These are phyloP conservation scores for Tetrapisispora pingtungensis DNA, from an alignment of 805 yeast genomes.

Conservation along the genomic window DNA sequence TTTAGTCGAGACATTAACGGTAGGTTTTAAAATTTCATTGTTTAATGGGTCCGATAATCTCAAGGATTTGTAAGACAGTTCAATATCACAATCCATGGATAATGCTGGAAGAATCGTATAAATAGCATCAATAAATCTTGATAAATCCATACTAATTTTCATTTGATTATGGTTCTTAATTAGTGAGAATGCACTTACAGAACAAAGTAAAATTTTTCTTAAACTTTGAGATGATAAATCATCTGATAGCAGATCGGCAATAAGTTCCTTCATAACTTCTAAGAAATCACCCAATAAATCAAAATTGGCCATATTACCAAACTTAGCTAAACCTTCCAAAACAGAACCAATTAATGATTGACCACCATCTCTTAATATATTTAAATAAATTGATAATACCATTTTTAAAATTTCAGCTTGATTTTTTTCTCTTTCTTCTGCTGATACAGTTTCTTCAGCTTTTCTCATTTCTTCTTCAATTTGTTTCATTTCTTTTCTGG, in stretches of 20 bases:
- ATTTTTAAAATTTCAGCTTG: conserved; percentile 78
- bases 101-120: conserved; percentile 60
- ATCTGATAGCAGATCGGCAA: conserved; percentile 41
- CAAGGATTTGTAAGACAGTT: conserved; percentile 70
- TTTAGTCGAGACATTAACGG: conserved; percentile 81
- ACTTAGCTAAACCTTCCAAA: conserved; percentile 81
- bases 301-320: conserved; percentile 86
- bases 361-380: conserved; percentile 55
- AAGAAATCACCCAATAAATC: conserved; percentile 89
- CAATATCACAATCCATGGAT: conserved; percentile 73
- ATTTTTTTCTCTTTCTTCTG: conserved; percentile 73
- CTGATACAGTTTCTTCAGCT: conserved; percentile 82
- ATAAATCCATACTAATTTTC: conserved; percentile 70
- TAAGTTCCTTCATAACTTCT: conserved; percentile 77
- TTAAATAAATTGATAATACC: conserved; percentile 64
- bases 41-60: conserved; percentile 71
- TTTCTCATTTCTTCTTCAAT: conserved; percentile 82
- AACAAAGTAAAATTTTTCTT: conserved; percentile 70
- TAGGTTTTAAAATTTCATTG: conserved; percentile 41
- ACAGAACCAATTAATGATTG: conserved; percentile 72
- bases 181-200: conserved; percentile 83
- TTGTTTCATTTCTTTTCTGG: conserved; percentile 71
- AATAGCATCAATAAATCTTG: conserved; percentile 67
- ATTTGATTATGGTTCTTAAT: conserved; percentile 63
- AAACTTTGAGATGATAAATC: conserved; percentile 40